Conservation (phyloP, 495 filamentous ascomycete species). For the Aspergillus sparsus region DNA sequence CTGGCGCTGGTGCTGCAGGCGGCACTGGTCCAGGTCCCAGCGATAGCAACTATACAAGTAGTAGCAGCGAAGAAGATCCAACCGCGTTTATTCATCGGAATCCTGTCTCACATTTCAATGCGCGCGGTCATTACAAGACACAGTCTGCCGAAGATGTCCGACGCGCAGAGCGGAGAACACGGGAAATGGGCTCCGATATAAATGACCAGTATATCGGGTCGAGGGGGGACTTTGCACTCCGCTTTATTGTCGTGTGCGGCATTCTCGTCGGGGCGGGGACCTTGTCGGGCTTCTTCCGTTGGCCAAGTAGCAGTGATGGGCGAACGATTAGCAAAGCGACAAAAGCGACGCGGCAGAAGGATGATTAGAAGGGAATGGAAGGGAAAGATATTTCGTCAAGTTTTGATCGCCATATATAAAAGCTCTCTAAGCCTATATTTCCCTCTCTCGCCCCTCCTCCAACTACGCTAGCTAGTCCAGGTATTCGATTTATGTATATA, state of each 20-base stretch:
- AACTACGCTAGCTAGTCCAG: no score
- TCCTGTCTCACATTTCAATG: conserved; percentile 64
- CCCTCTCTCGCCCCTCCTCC: no score
- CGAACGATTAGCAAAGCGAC: conserved; percentile 1
- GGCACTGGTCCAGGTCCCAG: background rate
- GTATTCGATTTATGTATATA: background rate
- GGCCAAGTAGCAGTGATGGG: conserved; percentile 10
- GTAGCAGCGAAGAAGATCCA: conserved; percentile 39
- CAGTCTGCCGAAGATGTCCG: conserved; percentile 63
- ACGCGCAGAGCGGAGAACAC: conserved; percentile 38
- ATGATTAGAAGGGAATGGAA: conserved; percentile 1
- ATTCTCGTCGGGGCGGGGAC: conserved; percentile 34
- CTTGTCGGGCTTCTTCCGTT: conserved; percentile 27
- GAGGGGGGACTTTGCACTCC: conserved; percentile 41
- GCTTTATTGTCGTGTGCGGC: conserved; percentile 48
- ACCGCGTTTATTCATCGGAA: conserved; percentile 49
- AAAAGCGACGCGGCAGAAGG: conserved; percentile 11
- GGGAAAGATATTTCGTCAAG: background rate
- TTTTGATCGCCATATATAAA: no score
- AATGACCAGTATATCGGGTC: conserved; percentile 33
- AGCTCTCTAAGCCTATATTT: no score
- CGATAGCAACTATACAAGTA: no score
- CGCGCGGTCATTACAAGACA: conserved; percentile 66
- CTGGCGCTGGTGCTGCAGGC: conserved; percentile 32
- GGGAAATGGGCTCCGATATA: conserved; percentile 25